phyloP scores from a whole-genome alignment of 176 grass and related monocot genomes.

The Zoysia pacifica region DNA sequence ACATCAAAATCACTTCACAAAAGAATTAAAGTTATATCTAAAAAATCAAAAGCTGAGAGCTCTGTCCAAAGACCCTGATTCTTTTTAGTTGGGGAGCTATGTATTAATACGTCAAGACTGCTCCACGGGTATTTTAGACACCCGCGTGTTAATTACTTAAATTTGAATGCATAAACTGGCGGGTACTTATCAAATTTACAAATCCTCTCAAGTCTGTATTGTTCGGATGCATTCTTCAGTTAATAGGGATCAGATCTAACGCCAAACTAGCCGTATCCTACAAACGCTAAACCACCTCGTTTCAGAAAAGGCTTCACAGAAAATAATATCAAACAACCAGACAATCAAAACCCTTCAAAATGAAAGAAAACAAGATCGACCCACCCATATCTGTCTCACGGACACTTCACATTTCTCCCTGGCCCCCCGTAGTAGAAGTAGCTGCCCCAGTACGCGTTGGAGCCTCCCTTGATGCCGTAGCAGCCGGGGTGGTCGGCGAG shows the following conservation, averaged over 20 bases:
- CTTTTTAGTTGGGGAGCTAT: no score
- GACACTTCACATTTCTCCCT: slow-evolving; percentile 70
- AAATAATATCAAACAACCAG: not conserved
- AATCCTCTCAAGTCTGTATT: slow-evolving; percentile 8
- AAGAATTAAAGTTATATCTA: no score
- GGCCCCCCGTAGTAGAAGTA: slow-evolving; percentile 93
- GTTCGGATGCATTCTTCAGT: slow-evolving; percentile 13
- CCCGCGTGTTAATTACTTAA: not conserved
- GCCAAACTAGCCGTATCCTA: slow-evolving; percentile 32
- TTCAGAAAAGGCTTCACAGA: not conserved
- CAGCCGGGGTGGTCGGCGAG: slow-evolving; percentile 76
- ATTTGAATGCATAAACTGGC: not conserved
- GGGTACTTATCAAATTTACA: slow-evolving; percentile 32
- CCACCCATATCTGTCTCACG: slow-evolving; percentile 18
- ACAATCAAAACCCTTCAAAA: not conserved
- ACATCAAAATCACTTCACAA: no score
- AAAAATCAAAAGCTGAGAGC: no score
- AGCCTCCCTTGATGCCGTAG: slow-evolving; percentile 72
- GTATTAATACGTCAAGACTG: no score
- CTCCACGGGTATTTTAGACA: no score
- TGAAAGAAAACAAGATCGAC: not conserved
- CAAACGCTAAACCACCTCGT: not conserved
- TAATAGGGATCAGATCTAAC: slow-evolving; percentile 1
- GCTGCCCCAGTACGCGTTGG: slow-evolving; percentile 61
- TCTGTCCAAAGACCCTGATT: no score